phyloP scores from a whole-genome alignment of 2,329 filamentous ascomycete species.

The Pyricularia grisea region DNA sequence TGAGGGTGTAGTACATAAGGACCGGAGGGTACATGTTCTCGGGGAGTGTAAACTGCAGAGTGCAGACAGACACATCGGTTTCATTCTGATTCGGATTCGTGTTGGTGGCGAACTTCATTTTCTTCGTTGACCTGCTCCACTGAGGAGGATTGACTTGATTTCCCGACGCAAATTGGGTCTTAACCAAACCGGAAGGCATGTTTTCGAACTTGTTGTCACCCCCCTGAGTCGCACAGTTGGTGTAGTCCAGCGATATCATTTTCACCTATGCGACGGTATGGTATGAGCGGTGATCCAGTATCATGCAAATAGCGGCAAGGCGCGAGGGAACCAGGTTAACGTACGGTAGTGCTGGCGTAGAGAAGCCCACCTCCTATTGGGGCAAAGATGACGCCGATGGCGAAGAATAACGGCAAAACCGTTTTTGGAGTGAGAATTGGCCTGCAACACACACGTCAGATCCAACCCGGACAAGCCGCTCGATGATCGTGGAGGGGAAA shows the following conservation, averaged over 20 bases:
- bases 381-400: conserved; percentile 83
- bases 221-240: conserved; percentile 58
- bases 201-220: conserved; percentile 19
- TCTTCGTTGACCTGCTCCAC: conserved; percentile 32
- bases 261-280: conserved; percentile 54
- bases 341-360: conserved; percentile 73
- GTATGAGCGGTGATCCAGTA: conserved; percentile 7
- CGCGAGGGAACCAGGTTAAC: conserved; percentile 10
- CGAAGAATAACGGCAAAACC: conserved; percentile 83
- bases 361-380: conserved; percentile 82
- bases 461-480: conserved; percentile 14
- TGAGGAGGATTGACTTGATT: conserved; percentile 23
- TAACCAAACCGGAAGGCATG: conserved; percentile 50
- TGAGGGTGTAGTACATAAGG: conserved; percentile 88
- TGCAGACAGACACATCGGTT: conserved; percentile 37
- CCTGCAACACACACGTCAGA: conserved; percentile 33
- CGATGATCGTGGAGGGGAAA: conserved; percentile 7
- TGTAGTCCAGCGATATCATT: conserved; percentile 88
- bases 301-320: neutral
- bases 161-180: conserved; percentile 60
- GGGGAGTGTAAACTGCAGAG: conserved; percentile 68
- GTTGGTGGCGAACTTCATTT: conserved; percentile 31
- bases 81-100: conserved; percentile 9
- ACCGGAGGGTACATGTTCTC: conserved; percentile 74
- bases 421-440: conserved; percentile 94